A percentile compares a stretch with the other conserved stretches of the same genome.
Conservation (phyloP, 192 early-diverging fungal genomes). For the Gamsiella multidivaricata region DNA sequence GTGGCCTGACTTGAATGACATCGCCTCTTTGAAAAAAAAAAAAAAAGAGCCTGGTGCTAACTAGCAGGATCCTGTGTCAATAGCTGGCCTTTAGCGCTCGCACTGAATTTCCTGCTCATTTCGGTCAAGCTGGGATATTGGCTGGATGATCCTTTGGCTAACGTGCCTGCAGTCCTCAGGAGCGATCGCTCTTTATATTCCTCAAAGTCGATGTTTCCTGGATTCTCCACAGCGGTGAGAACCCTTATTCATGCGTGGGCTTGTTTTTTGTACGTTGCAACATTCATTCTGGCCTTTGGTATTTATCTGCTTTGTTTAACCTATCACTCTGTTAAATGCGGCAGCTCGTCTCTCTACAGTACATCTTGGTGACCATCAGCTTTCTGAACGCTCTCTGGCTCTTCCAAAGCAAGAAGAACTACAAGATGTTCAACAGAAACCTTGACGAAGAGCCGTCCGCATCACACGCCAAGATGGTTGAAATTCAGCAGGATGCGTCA, state of each 20-base stretch:
- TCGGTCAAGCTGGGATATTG: constrained; percentile 48
- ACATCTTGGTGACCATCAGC: constrained; percentile 36
- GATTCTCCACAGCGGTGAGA: constrained; percentile 22
- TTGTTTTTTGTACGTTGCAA: not conserved
- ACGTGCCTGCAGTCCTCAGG: constrained; percentile 32
- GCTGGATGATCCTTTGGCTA: constrained; percentile 41
- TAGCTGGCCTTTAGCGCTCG: constrained; percentile 44
- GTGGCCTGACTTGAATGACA: not conserved
- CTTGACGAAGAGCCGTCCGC: constrained; percentile 23
- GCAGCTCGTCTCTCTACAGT: constrained; percentile 25
- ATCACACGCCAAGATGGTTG: constrained; percentile 18
- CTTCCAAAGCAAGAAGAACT: constrained; percentile 48
- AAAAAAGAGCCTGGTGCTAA: not conserved
- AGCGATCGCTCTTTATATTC: constrained; percentile 14
- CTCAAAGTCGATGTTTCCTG: constrained; percentile 21
- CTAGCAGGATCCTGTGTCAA: not conserved
- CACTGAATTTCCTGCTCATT: constrained; percentile 27
- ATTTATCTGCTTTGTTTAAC: not conserved
- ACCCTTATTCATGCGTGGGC: too few species aligned
- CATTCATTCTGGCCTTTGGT: not conserved
- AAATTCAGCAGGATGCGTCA: constrained; percentile 17
- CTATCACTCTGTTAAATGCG: not conserved
- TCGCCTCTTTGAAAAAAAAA: too few species aligned
- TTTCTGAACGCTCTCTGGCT: constrained; percentile 38
- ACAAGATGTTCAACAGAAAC: constrained; percentile 33